Evolutionary conservation across 208 protist species (phyloP).

Genomic region (Leishmania tarentolae): DNA sequence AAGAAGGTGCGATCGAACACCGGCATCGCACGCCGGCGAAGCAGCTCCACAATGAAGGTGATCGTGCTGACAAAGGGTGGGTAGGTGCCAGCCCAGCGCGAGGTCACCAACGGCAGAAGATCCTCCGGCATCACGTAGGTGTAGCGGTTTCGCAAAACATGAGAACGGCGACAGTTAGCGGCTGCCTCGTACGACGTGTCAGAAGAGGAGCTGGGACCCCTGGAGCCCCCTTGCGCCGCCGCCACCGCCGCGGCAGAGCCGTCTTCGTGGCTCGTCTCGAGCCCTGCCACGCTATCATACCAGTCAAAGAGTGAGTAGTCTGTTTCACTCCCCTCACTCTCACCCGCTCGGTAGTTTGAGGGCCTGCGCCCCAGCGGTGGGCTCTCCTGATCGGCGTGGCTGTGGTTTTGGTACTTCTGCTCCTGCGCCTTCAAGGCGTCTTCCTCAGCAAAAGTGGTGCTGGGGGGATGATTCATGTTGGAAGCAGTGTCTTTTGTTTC

Average conservation of each 20-base stretch:
- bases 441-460: not conserved
- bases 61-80: slow-evolving; percentile 44
- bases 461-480: not conserved
- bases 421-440: not conserved
- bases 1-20: slow-evolving; percentile 68
- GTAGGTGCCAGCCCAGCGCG: slow-evolving; percentile 62
- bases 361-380: not conserved
- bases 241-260: not conserved
- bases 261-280: not conserved
- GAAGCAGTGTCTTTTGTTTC: not conserved
- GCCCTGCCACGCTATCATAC: slow-evolving; percentile 3
- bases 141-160: slow-evolving; percentile 20
- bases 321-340: slow-evolving; percentile 6
- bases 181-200: not conserved
- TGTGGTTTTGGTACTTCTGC: slow-evolving; percentile 1
- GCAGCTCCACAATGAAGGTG: slow-evolving; percentile 76
- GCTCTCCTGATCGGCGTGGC: not conserved
- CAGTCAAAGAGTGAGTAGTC: slow-evolving; percentile 19
- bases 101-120: slow-evolving; percentile 32
- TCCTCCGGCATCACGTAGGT: slow-evolving; percentile 41
- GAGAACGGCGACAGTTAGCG: slow-evolving; percentile 5
- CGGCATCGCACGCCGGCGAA: slow-evolving; percentile 66
- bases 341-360: not conserved
- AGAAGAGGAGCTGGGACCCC: not conserved
- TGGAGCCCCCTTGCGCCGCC: not conserved